Percentiles rank a stretch among this genome's conserved stretches.
These are phyloP conservation scores for Quercus phellos DNA, from an alignment of 331 rosid genomes.

Conservation along the genomic window DNA sequence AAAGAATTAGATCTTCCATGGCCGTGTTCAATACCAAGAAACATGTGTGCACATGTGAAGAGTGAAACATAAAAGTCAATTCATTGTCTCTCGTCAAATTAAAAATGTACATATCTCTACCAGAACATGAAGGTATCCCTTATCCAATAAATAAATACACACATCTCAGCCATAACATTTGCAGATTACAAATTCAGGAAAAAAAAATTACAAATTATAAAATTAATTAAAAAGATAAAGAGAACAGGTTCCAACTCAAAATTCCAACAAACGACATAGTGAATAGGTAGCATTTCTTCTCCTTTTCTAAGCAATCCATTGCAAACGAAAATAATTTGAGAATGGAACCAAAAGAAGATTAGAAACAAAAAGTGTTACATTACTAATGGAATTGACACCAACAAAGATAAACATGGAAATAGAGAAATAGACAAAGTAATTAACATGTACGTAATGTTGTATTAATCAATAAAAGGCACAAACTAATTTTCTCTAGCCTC, in stretches of 20 bases:
- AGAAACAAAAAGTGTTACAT: constrained; percentile 7
- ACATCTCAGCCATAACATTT: constrained; percentile 16
- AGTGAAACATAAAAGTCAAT: neutral
- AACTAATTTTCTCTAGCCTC: constrained; percentile 24
- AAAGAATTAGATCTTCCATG: constrained; percentile 1
- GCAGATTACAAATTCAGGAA: constrained; percentile 15
- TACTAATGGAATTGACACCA: constrained; percentile 5
- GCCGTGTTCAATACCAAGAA: constrained; percentile 20
- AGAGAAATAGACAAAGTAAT: constrained; percentile 7
- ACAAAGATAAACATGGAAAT: constrained; percentile 2
- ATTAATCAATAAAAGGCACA: constrained; percentile 13
- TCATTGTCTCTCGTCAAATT: neutral
- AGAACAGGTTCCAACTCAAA: constrained; percentile 21
- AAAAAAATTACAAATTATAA: constrained; percentile 14
- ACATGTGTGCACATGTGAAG: constrained; percentile 63
- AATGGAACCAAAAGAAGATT: neutral
- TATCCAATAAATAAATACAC: constrained; percentile 8
- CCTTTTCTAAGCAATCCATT: constrained; percentile 2
- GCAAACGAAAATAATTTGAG: neutral
- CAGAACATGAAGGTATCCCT: too few relatives aligned
- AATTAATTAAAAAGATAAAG: constrained; percentile 10
- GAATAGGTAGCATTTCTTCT: neutral
- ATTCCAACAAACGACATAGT: constrained; percentile 27
- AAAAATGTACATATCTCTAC: neutral
- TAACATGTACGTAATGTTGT: constrained; percentile 17